Evolutionary conservation across 108 stramenopile genomes (phyloP), one percentile per base, ranked within the genome.

Genomic region (Conticribra weissflogii): DNA sequence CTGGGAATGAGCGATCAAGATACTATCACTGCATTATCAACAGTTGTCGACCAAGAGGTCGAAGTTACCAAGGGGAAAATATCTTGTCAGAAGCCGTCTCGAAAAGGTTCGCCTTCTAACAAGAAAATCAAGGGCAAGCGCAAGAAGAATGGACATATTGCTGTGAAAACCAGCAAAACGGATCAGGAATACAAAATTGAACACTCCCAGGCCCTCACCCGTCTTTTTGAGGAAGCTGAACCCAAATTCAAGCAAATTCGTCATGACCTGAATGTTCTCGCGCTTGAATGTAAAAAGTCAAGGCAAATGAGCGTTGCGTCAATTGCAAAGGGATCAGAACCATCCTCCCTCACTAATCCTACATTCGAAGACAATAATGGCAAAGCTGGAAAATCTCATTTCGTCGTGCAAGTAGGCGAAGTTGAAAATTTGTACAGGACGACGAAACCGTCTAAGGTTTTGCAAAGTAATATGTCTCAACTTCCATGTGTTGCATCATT

Each of bases 361-460:
- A 22, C 45, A 16, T 27, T 33, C 25, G 60, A 62, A 24, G 60
- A 46, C 24, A 21, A 47, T 21, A 24, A 24, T 47, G 60, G 60
- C 60, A 62, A 62, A 19, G 60, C 60, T 27, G 60, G 60, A 27
- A 62, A 62, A 17, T 36, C 60, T 27, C 60, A 27, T 44, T 62
- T 62, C 44, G 19, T 47, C 24, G 46, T 62, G 4, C 36, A 62
- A 47, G 60, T 47, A 2, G 60, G 46, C 8, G 45, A 62, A 21
- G 60, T 47, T 3, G 25, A 36, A 18, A 55, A 58, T 44, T 46
- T 68, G 16, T 68, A 68, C 67, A 68, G 57, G 41, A 46, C 67
- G 1, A 54, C 55, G 18, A 68, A 68, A 51, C 45, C 14, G 7
- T 21, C 21, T 22, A 45, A 36, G 14, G 9, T 24, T 5, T n/a